A percentile compares a stretch with the other conserved stretches of the same genome.
Evolutionary conservation across 2,329 filamentous ascomycete genomes (phyloP).

Genomic region (Cercospora zeae-maydis): DNA sequence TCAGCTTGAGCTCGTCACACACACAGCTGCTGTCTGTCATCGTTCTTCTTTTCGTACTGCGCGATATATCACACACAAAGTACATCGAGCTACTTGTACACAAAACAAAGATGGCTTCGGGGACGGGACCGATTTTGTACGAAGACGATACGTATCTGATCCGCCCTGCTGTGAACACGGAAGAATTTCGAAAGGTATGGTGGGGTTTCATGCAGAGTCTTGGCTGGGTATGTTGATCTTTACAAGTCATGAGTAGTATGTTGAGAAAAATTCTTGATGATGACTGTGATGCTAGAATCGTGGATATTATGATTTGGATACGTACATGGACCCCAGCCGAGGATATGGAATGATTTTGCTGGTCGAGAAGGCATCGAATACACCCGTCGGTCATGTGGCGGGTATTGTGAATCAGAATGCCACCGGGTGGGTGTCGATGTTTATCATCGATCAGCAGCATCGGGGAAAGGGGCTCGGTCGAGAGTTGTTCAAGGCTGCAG

Average conservation of each 20-base stretch:
- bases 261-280: too few relatives aligned
- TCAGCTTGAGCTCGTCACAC: too few relatives aligned
- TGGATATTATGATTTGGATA: slow-evolving; percentile 32
- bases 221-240: slow-evolving; percentile 33
- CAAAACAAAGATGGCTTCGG: not conserved
- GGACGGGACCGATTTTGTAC: not conserved
- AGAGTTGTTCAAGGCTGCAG: not conserved
- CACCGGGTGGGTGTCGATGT: not conserved
- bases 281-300: slow-evolving; percentile 32
- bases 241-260: not conserved
- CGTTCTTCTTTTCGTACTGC: not conserved
- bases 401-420: not conserved
- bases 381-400: not conserved
- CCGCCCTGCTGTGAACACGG: slow-evolving; percentile 16
- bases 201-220: slow-evolving; percentile 38
- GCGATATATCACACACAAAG: not conserved
- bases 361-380: slow-evolving; percentile 20
- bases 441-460: not conserved
- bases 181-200: slow-evolving; percentile 30
- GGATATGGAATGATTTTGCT: slow-evolving; percentile 35
- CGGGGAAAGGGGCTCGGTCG: not conserved
- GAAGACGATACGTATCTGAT: slow-evolving; percentile 21
- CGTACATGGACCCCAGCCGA: slow-evolving; percentile 33
- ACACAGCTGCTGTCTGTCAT: too few relatives aligned
- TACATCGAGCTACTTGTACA: not conserved